Conservation (phyloP, 768 basidiomycete species). For the Lactarius hatsudake region DNA sequence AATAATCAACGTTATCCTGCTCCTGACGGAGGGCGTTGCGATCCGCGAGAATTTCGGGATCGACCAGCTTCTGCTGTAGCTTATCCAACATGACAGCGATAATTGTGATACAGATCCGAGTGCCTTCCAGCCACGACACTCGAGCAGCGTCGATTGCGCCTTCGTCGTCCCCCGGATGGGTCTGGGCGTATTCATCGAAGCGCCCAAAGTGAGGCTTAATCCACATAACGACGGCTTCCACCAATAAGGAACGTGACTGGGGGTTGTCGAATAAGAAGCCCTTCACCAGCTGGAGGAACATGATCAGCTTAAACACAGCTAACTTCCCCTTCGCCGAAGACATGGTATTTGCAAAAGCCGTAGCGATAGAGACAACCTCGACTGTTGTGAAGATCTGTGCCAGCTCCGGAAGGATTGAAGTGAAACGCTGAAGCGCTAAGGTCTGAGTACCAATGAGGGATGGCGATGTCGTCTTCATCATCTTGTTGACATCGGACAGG, state of each 20-base stretch:
- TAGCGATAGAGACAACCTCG: constrained; percentile 84
- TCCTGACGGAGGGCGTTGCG: constrained; percentile 67
- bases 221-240: constrained; percentile 89
- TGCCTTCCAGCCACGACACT: constrained; percentile 85
- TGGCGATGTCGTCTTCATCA: constrained; percentile 80
- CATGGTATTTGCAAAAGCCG: constrained; percentile 84
- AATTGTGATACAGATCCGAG: constrained; percentile 86
- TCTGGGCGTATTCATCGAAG: constrained; percentile 77
- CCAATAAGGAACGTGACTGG: constrained; percentile 71
- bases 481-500: constrained; percentile 74
- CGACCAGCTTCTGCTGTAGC: constrained; percentile 74
- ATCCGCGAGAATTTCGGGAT: constrained; percentile 60
- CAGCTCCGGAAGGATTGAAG: constrained; percentile 86
- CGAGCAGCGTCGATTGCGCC: constrained; percentile 66
- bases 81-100: constrained; percentile 88
- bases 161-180: constrained; percentile 64
- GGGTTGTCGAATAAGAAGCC: constrained; percentile 84
- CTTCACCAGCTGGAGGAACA: constrained; percentile 90
- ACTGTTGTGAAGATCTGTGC: constrained; percentile 74
- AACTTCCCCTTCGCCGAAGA: constrained; percentile 79
- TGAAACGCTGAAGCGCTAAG: constrained; percentile 89
- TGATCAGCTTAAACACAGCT: constrained; percentile 88
- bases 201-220: constrained; percentile 93
- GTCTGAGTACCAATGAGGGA: constrained; percentile 97
- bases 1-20: constrained; percentile 87